Conservation (phyloP, 1,139 yeast genomes). For the Kluyveromyces marxianus region DNA sequence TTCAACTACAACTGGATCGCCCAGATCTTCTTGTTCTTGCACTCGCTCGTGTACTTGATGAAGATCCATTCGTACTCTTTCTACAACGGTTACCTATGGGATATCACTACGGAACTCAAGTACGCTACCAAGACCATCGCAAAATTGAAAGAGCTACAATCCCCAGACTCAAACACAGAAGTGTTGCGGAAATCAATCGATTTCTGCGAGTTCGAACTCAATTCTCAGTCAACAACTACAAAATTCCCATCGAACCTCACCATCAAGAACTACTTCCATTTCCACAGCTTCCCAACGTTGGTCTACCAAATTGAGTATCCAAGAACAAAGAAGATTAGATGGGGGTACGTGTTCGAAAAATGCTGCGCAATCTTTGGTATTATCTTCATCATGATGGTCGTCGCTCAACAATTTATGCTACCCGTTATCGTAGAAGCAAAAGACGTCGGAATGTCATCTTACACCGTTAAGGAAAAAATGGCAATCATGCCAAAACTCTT, state of each 20-base stretch:
- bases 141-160: slow-evolving; percentile 19
- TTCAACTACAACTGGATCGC: slow-evolving; percentile 75
- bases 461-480: slow-evolving; percentile 34
- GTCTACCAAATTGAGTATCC: slow-evolving; percentile 80
- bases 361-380: slow-evolving; percentile 79
- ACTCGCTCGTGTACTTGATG: slow-evolving; percentile 81
- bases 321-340: slow-evolving; percentile 59
- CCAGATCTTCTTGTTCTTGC: slow-evolving; percentile 70
- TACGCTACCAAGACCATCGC: slow-evolving; percentile 36
- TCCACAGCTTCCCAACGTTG: slow-evolving; percentile 84
- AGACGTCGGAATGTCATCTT: slow-evolving; percentile 33
- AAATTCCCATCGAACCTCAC: slow-evolving; percentile 68
- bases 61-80: slow-evolving; percentile 87
- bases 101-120: slow-evolving; percentile 47
- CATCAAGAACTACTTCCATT: slow-evolving; percentile 59
- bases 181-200: slow-evolving; percentile 42
- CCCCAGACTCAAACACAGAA: slow-evolving; percentile 22
- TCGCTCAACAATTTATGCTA: slow-evolving; percentile 72
- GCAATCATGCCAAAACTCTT: slow-evolving; percentile 52
- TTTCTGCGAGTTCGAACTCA: slow-evolving; percentile 59
- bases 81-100: slow-evolving; percentile 85
- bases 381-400: slow-evolving; percentile 69
- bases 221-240: slow-evolving; percentile 36
- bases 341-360: slow-evolving; percentile 65
- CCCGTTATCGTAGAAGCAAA: slow-evolving; percentile 67